phyloP scores from a whole-genome alignment of 352 stramenopile species.

The Phytophthora capsici region DNA sequence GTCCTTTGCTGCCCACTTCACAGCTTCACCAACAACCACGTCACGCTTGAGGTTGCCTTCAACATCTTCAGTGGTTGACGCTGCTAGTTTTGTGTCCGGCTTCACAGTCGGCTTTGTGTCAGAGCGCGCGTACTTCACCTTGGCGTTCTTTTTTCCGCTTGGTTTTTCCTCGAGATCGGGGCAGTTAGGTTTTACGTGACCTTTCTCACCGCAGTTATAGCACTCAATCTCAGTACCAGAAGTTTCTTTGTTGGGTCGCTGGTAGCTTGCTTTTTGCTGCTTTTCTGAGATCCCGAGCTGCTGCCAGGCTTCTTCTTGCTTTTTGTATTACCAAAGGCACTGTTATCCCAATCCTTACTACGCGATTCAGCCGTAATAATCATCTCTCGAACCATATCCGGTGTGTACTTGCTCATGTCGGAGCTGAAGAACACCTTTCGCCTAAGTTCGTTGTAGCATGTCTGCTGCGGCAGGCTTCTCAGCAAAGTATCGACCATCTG shows the following conservation, averaged over 20 bases:
- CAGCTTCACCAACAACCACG: background rate
- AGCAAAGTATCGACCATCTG: constrained; percentile 13
- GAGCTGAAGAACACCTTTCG: constrained; percentile 13
- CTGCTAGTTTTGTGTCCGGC: too few species aligned
- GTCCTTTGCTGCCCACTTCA: background rate
- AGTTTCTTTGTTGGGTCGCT: background rate
- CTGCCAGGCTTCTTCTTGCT: background rate
- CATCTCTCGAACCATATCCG: constrained; percentile 9
- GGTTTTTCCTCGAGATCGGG: background rate
- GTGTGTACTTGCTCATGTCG: constrained; percentile 17
- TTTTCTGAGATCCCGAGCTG: background rate
- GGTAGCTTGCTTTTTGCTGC: background rate
- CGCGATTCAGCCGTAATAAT: constrained; percentile 7
- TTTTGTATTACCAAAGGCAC: constrained; percentile 2
- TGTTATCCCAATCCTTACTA: constrained; percentile 6
- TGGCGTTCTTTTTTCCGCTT: background rate
- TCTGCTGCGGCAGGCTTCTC: background rate
- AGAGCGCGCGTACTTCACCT: background rate
- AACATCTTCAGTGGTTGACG: background rate
- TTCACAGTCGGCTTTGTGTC: background rate
- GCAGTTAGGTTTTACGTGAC: background rate
- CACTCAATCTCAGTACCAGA: background rate
- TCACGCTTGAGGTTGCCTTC: background rate
- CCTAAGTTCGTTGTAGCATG: constrained; percentile 10
- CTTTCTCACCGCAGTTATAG: background rate